phyloP scores from a whole-genome alignment of 2,329 filamentous ascomycete genomes.

The Colletotrichum camelliae region DNA sequence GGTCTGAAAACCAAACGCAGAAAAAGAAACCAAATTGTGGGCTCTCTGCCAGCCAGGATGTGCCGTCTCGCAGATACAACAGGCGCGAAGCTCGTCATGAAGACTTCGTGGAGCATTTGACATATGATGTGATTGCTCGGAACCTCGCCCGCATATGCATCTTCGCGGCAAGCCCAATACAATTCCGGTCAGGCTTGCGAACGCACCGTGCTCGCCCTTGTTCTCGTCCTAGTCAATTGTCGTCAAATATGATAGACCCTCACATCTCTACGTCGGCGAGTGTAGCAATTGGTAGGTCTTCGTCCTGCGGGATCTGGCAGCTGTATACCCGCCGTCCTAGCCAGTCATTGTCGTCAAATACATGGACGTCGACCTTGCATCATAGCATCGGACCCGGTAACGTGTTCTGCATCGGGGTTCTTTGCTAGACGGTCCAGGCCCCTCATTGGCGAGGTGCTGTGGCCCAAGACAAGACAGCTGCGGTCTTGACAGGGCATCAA shows the following conservation, averaged over 20 bases:
- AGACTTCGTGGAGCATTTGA: neutral
- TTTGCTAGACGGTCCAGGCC: neutral
- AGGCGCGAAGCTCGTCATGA: neutral
- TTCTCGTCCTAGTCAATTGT: neutral
- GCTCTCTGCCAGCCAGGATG: neutral
- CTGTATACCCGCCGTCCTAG: neutral
- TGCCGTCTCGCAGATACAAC: neutral
- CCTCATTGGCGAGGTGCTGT: neutral
- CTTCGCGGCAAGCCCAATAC: neutral
- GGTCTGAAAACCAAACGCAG: neutral
- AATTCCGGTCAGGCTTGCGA: slow-evolving; percentile 3
- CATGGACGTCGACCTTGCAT: neutral
- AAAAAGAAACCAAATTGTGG: neutral
- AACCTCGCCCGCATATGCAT: neutral
- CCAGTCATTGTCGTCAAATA: neutral
- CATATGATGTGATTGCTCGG: neutral
- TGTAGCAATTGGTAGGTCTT: neutral
- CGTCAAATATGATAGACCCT: neutral
- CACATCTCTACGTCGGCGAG: neutral
- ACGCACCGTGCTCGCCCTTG: neutral
- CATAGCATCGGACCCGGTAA: neutral
- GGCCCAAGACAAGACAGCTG: neutral
- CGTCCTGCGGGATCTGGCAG: neutral
- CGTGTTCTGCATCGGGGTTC: neutral
- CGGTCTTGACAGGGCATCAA: neutral